These are phyloP conservation scores for Pyrenochaeta sp. DNA, from an alignment of 2,329 filamentous ascomycete species.

Conservation along the genomic window DNA sequence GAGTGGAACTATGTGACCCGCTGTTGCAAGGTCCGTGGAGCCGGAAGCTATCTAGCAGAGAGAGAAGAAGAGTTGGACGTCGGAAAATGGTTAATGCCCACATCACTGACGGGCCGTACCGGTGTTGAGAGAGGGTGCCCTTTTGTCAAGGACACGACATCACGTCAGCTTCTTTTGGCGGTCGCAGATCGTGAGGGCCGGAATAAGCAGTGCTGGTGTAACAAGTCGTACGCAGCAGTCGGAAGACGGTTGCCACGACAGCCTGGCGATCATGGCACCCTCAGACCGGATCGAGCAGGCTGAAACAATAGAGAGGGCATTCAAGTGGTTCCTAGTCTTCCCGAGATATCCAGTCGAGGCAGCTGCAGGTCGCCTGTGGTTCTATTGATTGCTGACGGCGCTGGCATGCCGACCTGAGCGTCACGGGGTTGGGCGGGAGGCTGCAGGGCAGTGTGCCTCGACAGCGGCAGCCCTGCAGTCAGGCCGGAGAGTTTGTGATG, in stretches of 20 bases:
- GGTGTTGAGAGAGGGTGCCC: constrained; percentile 36
- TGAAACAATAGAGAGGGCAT: constrained; percentile 40
- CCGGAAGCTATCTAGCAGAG: constrained; percentile 2
- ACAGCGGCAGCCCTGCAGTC: constrained; percentile 40
- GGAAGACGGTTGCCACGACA: constrained; percentile 21
- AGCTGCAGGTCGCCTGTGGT: constrained; percentile 47
- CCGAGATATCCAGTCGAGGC: constrained; percentile 37
- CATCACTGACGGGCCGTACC: constrained; percentile 34
- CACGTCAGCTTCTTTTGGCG: constrained; percentile 29
- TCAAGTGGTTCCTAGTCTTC: constrained; percentile 33
- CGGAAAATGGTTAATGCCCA: too few relatives aligned
- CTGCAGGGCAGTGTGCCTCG: constrained; percentile 43
- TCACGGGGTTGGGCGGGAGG: constrained; percentile 47
- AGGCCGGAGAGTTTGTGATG: constrained; percentile 41
- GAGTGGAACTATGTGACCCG: constrained; percentile 9
- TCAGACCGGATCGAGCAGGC: constrained; percentile 28
- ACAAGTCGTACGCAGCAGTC: constrained; percentile 29
- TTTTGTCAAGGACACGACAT: constrained; percentile 30
- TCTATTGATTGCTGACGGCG: constrained; percentile 31
- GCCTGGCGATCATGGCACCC: constrained; percentile 24
- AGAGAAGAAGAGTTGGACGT: too few relatives aligned
- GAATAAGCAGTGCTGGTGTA: constrained; percentile 37
- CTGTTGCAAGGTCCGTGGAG: constrained; percentile 4
- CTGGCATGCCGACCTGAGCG: constrained; percentile 36
- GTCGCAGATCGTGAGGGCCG: constrained; percentile 32